Base-by-base conservation (phyloP, 306 rosid species). In the Rosa chinensis region DNA sequence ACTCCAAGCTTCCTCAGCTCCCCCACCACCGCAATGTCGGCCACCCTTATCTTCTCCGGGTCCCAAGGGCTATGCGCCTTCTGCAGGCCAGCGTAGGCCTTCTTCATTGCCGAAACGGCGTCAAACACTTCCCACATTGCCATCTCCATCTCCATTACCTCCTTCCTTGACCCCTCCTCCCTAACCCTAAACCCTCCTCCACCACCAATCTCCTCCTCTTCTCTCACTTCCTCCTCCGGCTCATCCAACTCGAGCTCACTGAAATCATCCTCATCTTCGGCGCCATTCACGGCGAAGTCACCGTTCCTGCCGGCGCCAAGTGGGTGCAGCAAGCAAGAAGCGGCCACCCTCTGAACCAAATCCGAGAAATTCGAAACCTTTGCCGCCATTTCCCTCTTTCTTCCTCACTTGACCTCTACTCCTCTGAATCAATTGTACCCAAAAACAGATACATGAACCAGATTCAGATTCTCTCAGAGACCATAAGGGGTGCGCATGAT, bases 41-140 rank as follows among this genome's bases (percentile, higher is more conserved):
- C 97, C 40, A 49, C 83, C 72, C 98, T 88, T 86, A 95, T 90
- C 81, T 83, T 91, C 83, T 88, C 97, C 1, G 92, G 89, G 85
- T 95, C 98, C 98, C 98, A 95, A 12, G 99, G 98, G 10, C 83
- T 89, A 90, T 95, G 99, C 21, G 99, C 94, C 82, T 84, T 92
- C 70, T 95, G 99, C 14, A 93, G 71, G 53, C 79, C 81, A 79
- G 83, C 89, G 66, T 95, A 95, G 8, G 99, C 90, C 71, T 88
- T 90, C 86, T 95, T 95, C 98, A 95, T 87, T 0, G 87, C 81
- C 50, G 94, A 87, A 52, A 90, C 96, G 5, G 92, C 83, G n/a
- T 95, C 98, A 45, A 95, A 95, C 40, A 90, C 93, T 8, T 95
- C 91, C 68, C 76, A 88, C 98, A 95, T 83, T 28, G 90, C 53